Percentiles rank a stretch among this genome's conserved stretches.
phyloP scores from a whole-genome alignment of 2,329 filamentous ascomycete species.

The Aspergillus spinulosporus region DNA sequence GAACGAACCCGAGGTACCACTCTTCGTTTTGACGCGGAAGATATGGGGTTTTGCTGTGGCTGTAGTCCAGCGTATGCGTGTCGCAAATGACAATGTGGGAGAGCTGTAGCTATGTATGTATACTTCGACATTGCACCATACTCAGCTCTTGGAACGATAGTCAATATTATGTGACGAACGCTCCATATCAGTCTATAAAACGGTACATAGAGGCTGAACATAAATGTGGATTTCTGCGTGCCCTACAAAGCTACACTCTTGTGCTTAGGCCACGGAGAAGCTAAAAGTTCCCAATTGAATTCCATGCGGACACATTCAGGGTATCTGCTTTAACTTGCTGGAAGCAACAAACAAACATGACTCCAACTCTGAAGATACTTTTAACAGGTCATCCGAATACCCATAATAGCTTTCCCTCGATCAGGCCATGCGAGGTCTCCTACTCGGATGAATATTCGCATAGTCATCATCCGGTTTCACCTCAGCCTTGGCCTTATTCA shows the following conservation, averaged over 20 bases:
- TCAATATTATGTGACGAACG: background rate
- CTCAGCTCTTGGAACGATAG: background rate
- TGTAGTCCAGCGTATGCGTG: slow-evolving; percentile 38
- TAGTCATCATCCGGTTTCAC: slow-evolving; percentile 28
- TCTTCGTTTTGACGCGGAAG: slow-evolving; percentile 52
- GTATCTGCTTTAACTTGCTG: slow-evolving; percentile 10
- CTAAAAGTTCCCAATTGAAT: background rate
- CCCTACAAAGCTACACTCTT: background rate
- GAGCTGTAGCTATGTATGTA: slow-evolving; percentile 24
- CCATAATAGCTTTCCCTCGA: background rate
- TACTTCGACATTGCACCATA: background rate
- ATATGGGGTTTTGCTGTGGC: slow-evolving; percentile 41
- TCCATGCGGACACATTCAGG: slow-evolving; percentile 2
- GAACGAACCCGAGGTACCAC: slow-evolving; percentile 62
- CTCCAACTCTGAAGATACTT: background rate
- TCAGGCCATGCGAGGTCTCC: slow-evolving; percentile 37
- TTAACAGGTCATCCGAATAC: background rate
- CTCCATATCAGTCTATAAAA: no score
- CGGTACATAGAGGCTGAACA: background rate
- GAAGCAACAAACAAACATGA: background rate
- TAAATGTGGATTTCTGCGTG: background rate
- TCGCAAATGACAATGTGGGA: slow-evolving; percentile 30
- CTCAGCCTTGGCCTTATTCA: slow-evolving; percentile 28
- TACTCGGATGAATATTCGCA: slow-evolving; percentile 47
- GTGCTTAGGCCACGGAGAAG: background rate